phyloP scores from a whole-genome alignment of 2,329 filamentous ascomycete species.

The Cladosporium sp. region DNA sequence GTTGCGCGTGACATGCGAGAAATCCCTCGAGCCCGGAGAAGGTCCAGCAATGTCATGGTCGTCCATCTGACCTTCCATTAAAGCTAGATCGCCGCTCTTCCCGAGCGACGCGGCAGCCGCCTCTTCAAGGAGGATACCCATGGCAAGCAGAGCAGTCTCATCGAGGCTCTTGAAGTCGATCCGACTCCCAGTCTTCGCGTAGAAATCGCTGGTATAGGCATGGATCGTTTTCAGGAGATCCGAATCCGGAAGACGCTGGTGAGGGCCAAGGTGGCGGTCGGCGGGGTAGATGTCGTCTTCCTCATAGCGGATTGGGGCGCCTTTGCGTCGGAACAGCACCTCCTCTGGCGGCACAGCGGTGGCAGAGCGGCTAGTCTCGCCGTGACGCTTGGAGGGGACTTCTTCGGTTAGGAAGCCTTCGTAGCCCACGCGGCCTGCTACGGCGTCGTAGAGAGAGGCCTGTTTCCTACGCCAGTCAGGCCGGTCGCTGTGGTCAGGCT shows the following conservation, averaged over 20 bases:
- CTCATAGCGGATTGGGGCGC: constrained; percentile 60
- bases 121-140: constrained; percentile 72
- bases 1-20: neutral
- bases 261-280: constrained; percentile 48
- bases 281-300: constrained; percentile 68
- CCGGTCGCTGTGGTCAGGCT: neutral
- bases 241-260: constrained; percentile 55
- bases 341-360: constrained; percentile 59
- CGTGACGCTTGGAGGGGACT: constrained; percentile 23
- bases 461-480: neutral
- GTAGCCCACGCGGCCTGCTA: constrained; percentile 51
- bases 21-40: neutral
- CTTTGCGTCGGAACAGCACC: constrained; percentile 59
- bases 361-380: constrained; percentile 23
- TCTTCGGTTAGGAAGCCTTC: constrained; percentile 39
- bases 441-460: constrained; percentile 58
- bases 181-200: constrained; percentile 36
- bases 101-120: constrained; percentile 56
- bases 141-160: constrained; percentile 68
- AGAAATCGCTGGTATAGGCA: constrained; percentile 61
- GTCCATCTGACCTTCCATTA: constrained; percentile 50
- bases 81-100: constrained; percentile 61
- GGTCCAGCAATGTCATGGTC: neutral
- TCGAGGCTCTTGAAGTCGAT: constrained; percentile 59
- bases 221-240: constrained; percentile 66